Evolutionary conservation across 192 early-diverging fungal species (phyloP).

Genomic region (Coemansia sp.): DNA sequence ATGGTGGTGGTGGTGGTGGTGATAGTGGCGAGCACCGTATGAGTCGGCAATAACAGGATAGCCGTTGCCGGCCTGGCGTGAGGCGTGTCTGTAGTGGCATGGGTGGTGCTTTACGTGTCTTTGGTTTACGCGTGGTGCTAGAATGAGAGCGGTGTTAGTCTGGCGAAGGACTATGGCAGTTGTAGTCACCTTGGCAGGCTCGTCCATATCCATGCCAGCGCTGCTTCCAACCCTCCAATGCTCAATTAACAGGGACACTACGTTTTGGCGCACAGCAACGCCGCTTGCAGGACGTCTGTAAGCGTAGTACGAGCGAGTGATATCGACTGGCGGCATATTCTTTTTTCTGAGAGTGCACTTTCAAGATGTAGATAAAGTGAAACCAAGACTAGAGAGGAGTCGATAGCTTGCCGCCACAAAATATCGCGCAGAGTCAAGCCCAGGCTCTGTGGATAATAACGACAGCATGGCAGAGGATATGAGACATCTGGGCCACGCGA

Average conservation of each 20-base stretch:
- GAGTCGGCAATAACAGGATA: not conserved
- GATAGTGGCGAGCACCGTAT: not conserved
- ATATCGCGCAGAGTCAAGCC: not conserved
- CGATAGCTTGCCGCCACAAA: no score
- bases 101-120: not conserved
- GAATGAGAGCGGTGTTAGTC: not conserved
- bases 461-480: not conserved
- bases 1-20: conserved; percentile 9
- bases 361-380: not conserved
- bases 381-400: no score
- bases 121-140: not conserved
- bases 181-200: not conserved
- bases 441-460: not conserved
- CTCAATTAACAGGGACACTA: conserved; percentile 12
- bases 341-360: not conserved
- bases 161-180: conserved; percentile 11
- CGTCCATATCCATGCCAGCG: not conserved
- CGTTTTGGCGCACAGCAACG: not conserved
- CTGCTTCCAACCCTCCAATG: not conserved
- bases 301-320: conserved; percentile 7
- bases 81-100: not conserved
- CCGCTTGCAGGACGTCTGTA: not conserved
- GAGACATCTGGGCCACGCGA: not conserved
- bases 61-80: not conserved
- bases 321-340: conserved; percentile 32